A percentile compares a stretch with the other conserved stretches of the same genome.
Conservation (phyloP, 441 rosid genomes). For the Pelargonium citronellum region DNA sequence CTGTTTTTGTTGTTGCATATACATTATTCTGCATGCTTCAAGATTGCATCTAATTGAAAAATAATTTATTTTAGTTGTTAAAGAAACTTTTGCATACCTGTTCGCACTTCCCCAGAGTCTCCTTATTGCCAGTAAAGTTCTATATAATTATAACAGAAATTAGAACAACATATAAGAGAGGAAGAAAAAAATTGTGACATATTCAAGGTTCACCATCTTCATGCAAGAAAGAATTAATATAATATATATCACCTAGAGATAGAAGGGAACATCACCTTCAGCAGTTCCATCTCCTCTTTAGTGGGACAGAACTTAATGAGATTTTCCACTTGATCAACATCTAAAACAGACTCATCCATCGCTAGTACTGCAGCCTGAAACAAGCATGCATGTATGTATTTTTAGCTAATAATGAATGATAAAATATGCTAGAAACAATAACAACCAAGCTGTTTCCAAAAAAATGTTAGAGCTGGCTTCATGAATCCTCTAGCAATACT, state of each 20-base stretch:
- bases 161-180: neutral
- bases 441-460: too few relatives aligned
- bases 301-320: conserved; percentile 96
- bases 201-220: neutral
- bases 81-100: conserved; percentile 51
- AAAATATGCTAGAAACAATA: too few relatives aligned
- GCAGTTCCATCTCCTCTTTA: conserved; percentile 96
- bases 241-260: neutral
- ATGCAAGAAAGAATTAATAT: neutral
- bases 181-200: conserved; percentile 11
- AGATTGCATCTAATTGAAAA: conserved; percentile 11
- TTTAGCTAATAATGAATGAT: conserved; percentile 12
- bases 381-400: conserved; percentile 14
- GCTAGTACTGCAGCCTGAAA: conserved; percentile 88
- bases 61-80: conserved; percentile 1
- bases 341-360: conserved; percentile 84
- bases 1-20: too few relatives aligned
- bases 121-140: conserved; percentile 77
- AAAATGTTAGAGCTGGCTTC: too few relatives aligned
- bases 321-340: conserved; percentile 96
- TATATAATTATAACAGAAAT: conserved; percentile 29
- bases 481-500: too few relatives aligned
- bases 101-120: conserved; percentile 82
- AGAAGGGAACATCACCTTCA: conserved; percentile 52
- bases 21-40: conserved; percentile 1